phyloP scores from a whole-genome alignment of 345 rosid species.

The Xanthoceras sorbifolium region DNA sequence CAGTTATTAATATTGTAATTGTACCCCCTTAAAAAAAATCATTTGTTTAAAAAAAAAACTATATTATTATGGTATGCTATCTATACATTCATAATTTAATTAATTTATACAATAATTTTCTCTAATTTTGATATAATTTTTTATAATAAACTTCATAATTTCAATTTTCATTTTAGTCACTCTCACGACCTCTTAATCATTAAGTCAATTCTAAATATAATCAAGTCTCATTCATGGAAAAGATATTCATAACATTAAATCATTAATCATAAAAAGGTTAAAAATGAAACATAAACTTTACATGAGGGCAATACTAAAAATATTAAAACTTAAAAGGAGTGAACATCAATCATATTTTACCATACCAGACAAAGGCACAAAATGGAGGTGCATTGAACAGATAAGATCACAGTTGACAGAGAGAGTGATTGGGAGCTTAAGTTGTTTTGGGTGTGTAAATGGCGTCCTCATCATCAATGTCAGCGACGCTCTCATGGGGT shows the following conservation, averaged over 20 bases:
- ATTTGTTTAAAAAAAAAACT: no score
- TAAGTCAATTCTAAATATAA: no score
- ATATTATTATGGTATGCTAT: no score
- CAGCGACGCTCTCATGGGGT: slow-evolving; percentile 66
- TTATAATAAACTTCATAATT: no score
- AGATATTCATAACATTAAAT: no score
- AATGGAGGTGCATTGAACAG: not conserved
- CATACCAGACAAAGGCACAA: not conserved
- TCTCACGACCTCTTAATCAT: no score
- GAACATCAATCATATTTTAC: not conserved
- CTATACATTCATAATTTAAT: not conserved
- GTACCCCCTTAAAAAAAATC: no score
- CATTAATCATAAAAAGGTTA: no score
- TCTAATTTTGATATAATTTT: no score
- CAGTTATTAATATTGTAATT: no score
- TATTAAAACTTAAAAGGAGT: not conserved
- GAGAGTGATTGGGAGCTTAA: not conserved
- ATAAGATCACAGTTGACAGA: slow-evolving; percentile 16
- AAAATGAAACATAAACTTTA: not conserved
- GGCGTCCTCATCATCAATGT: slow-evolving; percentile 41
- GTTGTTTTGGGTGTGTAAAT: not conserved
- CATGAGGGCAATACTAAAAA: not conserved
- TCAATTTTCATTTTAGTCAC: no score
- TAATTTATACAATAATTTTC: not conserved
- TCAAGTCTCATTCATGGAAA: no score